phyloP scores from a whole-genome alignment of 306 rosid species.

The Elaeagnus macrophylla region DNA sequence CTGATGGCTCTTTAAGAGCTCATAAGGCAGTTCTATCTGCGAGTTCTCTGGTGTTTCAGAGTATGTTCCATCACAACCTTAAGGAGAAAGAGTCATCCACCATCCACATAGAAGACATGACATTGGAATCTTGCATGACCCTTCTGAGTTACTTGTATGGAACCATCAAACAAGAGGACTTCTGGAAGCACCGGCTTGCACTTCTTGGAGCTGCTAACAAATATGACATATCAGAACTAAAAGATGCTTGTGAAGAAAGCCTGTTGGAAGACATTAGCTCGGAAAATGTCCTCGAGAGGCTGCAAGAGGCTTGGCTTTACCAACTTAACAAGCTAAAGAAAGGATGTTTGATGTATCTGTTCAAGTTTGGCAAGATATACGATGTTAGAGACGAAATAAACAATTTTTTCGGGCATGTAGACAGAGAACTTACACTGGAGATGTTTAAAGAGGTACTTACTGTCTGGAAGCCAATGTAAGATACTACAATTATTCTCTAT shows the following conservation, averaged over 20 bases:
- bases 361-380: conserved; percentile 73
- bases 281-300: conserved; percentile 63
- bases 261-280: conserved; percentile 77
- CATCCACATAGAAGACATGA: conserved; percentile 69
- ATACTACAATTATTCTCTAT: not conserved
- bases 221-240: conserved; percentile 49
- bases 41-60: conserved; percentile 77
- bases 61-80: conserved; percentile 81
- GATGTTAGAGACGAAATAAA: conserved; percentile 57
- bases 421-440: conserved; percentile 65
- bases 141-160: conserved; percentile 75
- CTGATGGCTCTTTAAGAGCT: conserved; percentile 59
- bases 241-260: conserved; percentile 79
- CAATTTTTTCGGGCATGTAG: conserved; percentile 52
- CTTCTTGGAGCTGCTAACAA: conserved; percentile 79
- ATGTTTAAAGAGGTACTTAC: conserved; percentile 84
- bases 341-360: conserved; percentile 66
- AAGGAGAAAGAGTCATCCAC: conserved; percentile 69
- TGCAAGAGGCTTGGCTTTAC: conserved; percentile 72
- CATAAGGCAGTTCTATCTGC: conserved; percentile 82
- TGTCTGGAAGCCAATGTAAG: conserved; percentile 46
- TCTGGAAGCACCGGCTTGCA: conserved; percentile 68
- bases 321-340: conserved; percentile 67
- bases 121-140: conserved; percentile 53
- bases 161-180: conserved; percentile 61